Base-by-base conservation (phyloP, 768 basidiomycete species). In the Rhodotorula toruloides region DNA sequence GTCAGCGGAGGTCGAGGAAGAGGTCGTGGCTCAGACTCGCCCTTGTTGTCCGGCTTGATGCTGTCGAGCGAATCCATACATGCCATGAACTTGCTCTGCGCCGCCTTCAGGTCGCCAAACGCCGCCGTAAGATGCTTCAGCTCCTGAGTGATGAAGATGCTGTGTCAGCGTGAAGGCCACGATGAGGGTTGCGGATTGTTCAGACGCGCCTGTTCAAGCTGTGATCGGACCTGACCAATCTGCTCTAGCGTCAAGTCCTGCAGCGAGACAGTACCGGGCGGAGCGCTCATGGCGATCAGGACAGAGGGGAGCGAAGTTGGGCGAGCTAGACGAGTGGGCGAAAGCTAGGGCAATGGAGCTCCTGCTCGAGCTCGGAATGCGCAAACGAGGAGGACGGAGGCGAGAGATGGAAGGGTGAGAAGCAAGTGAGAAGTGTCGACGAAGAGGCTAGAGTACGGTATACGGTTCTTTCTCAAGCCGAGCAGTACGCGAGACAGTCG, bases 151-250 rank as follows among this genome's bases (percentile, higher is more conserved):
- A 10, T 14, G 53, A 21, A 32, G 43, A 25, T 16, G 25, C 50
- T 21, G 13, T 21, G 46, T 11, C 22, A 10, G 22, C 5, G 29
- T 34, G 29, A 58, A 25, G 27, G 32, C 2, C 21, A 13, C 32
- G 43, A 5, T 53, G 31, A 27, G 8, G n/a, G 31, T 13, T 7
- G 31, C 4, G 12, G 29, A 2, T 27, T 3, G 21, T n/a, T 48
- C n/a, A n/a, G n/a, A n/a, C 79, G 68, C 60, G 90, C 94, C 79
- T 96, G 90, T 74, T 99, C 93, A 1, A 99, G 82, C 76, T 97
- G 94, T 68, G 87, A 85, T 72, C 87, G 85, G 46, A 97, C 91
- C 71, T 96, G 91, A 16, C 86, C 82, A 4, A 98, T 84, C 78
- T 98, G 94, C 3, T 85, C 79, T 37, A 93, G 78, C 73, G 91